These are phyloP conservation scores for Letharia lupina DNA, from an alignment of 495 filamentous ascomycete species.

Conservation along the genomic window DNA sequence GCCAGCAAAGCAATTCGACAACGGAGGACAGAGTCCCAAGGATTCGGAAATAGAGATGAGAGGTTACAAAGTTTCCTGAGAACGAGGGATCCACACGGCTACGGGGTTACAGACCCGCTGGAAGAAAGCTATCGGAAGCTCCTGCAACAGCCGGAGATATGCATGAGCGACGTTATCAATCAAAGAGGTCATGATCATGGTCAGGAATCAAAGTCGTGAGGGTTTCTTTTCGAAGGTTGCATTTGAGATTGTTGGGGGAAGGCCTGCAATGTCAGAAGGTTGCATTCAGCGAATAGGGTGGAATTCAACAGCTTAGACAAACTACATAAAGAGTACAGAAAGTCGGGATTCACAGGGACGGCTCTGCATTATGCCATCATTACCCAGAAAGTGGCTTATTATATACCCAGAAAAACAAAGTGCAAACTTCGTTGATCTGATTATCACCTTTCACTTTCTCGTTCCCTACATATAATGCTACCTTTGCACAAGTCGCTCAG, in stretches of 20 bases:
- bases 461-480: background rate
- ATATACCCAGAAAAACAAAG: background rate
- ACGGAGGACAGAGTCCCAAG: slow-evolving; percentile 42
- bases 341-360: background rate
- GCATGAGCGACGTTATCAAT: slow-evolving; percentile 16
- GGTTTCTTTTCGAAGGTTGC: background rate
- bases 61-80: slow-evolving; percentile 66
- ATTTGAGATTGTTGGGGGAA: background rate
- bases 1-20: slow-evolving; percentile 53
- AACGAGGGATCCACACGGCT: slow-evolving; percentile 50
- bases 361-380: background rate
- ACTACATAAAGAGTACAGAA: background rate
- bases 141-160: slow-evolving; percentile 16
- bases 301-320: background rate
- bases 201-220: background rate
- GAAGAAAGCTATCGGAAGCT: slow-evolving; percentile 19
- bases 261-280: background rate
- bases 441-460: background rate
- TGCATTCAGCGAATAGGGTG: background rate
- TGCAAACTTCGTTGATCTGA: background rate
- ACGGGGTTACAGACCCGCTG: slow-evolving; percentile 27
- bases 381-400: background rate
- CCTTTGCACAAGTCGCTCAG: background rate
- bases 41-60: slow-evolving; percentile 46
- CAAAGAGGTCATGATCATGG: slow-evolving; percentile 7